Base-by-base conservation (phyloP, 306 rosid genomes). In the Medicago lupulina region DNA sequence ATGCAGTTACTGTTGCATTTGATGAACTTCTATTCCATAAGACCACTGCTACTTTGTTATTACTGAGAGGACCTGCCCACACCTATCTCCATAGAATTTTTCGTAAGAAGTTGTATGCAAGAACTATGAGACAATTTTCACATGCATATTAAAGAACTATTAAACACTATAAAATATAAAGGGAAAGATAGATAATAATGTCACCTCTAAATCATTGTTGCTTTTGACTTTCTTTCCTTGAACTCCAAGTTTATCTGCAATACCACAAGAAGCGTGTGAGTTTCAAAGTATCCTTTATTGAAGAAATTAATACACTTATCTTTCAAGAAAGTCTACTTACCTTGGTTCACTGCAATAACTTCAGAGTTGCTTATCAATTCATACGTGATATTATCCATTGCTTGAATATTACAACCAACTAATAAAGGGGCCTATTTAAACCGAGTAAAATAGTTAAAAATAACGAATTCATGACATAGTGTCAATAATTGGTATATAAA, bases 11-110 rank as follows among this genome's bases (percentile, higher is more conserved):
- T 25, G 64, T 82, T 6, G 89, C 90, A 18, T 67, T 84, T 46
- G 82, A 87, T 44, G 83, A 66, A 23, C 93, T 80, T 84, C 88
- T 88, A 61, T 90, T 88, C 93, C 91, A 90, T n/a, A 90, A 43
- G 21, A 90, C 25, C 40, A 87, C 72, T 28, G 91, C 93, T 40
- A 79, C 73, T 78, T 71, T 87, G 57, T 80, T 76, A 47, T 64
- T 23, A 41, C 79, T 79, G 5, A 90, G 83, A 47, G 90, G 84
- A n/a, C 90, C 96, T 14, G 87, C 90, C 93, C 96, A 90, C 7
- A 88, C 89, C 92, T 88, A 76, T 40, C 64, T 16, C 15, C 51
- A 77, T 53, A n/a, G 31, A 0, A 12, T 31, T 77, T 65, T 8
- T 25, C 15, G 13, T 58, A 43, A 7, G 67, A 65, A 57, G 11